A percentile compares a stretch with the other conserved stretches of the same genome.
phyloP scores from a whole-genome alignment of 2,329 filamentous ascomycete species.

The Fusarium solani-melongenae region DNA sequence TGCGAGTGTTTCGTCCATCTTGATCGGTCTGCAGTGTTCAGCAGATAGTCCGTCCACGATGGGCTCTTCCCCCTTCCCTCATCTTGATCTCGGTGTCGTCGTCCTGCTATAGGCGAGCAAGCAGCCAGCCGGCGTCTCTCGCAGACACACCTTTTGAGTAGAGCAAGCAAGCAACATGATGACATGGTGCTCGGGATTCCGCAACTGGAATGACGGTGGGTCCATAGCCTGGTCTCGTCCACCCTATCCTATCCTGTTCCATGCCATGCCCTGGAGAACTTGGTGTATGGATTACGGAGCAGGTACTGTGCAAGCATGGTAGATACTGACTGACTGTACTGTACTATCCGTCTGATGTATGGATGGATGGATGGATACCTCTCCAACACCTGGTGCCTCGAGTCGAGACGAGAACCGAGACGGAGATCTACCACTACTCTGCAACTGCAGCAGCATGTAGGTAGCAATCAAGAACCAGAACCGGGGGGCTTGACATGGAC shows the following conservation, averaged over 20 bases:
- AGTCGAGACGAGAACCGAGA: conserved; percentile 4
- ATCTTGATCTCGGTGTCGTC: conserved; percentile 15
- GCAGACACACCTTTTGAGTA: conserved; percentile 20
- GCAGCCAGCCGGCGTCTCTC: conserved; percentile 13
- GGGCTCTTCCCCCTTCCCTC: background rate
- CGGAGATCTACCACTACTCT: conserved; percentile 37
- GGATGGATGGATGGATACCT: background rate
- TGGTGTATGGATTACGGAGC: conserved; percentile 1
- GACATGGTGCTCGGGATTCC: conserved; percentile 41
- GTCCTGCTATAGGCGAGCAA: conserved; percentile 22
- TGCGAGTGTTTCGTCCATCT: conserved; percentile 19
- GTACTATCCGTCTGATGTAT: background rate
- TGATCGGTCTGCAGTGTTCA: conserved; percentile 20
- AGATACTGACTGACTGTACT: background rate
- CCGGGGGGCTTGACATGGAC: conserved; percentile 32
- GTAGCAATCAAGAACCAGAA: conserved; percentile 27
- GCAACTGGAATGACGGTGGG: conserved; percentile 46
- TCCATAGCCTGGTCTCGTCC: conserved; percentile 28
- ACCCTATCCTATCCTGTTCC: conserved; percentile 19
- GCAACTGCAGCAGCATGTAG: background rate
- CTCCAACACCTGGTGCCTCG: conserved; percentile 16
- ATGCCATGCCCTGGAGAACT: conserved; percentile 3
- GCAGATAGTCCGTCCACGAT: conserved; percentile 1
- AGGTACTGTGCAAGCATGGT: background rate
- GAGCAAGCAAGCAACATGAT: conserved; percentile 16